Evolutionary conservation across 306 rosid genomes (phyloP).

Genomic region (Echinosophora koreensis): DNA sequence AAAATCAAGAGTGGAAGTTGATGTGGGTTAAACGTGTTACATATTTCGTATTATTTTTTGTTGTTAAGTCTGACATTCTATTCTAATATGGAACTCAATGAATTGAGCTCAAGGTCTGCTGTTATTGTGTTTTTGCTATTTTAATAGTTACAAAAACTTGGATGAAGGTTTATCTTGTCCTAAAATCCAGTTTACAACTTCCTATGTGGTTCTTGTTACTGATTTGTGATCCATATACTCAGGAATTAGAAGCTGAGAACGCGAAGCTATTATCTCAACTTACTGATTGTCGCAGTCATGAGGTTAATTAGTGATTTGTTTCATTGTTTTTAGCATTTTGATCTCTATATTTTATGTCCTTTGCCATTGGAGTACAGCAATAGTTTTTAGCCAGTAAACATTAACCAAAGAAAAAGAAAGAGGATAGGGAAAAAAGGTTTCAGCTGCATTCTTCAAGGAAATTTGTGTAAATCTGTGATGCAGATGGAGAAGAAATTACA

Average conservation of each 20-base stretch:
- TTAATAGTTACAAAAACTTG: not conserved
- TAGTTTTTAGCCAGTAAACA: not conserved
- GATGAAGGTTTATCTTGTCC: constrained; percentile 10
- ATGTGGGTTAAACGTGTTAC: not conserved
- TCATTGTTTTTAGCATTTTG: constrained; percentile 7
- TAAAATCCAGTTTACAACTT: constrained; percentile 3
- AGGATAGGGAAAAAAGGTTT: not conserved
- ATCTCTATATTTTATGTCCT: constrained; percentile 14
- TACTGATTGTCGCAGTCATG: constrained; percentile 53
- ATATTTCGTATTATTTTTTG: not conserved
- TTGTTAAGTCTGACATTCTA: not conserved
- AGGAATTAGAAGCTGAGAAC: constrained; percentile 81
- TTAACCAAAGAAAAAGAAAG: constrained; percentile 15
- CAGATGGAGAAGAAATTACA: constrained; percentile 59
- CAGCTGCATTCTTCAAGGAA: constrained; percentile 23
- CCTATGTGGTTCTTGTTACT: constrained; percentile 18
- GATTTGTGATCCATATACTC: constrained; percentile 28
- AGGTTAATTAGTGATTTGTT: constrained; percentile 57
- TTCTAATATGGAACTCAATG: not conserved
- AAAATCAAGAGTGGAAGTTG: not conserved
- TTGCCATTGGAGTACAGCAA: not conserved
- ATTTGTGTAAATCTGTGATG: constrained; percentile 48
- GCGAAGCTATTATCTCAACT: constrained; percentile 67
- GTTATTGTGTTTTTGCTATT: constrained; percentile 11
- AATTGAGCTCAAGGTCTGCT: constrained; percentile 4